Evolutionary conservation across 257 asterid genomes (phyloP), one percentile per base, ranked within the genome.

Genomic region (Thymus mandschuricus): DNA sequence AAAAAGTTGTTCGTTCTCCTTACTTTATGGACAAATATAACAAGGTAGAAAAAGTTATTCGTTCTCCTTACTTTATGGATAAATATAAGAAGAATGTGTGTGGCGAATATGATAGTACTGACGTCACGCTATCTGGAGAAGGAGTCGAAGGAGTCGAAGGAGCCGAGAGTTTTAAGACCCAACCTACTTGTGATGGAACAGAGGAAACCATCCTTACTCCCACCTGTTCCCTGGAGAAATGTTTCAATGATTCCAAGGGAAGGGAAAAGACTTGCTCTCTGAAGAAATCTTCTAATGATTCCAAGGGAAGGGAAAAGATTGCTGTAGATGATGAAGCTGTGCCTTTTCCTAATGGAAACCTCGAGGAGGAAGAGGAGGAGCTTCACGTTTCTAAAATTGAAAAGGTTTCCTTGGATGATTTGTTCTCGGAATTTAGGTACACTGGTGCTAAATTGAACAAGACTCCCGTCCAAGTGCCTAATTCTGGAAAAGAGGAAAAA

Each of bases 401-500:
- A 66, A 73, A 71, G 64, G 21, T 45, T 55, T 63, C 76, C 62
- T 8, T 80, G 9, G 81, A 84, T 71, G 81, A 69, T 60, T 41
- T 79, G 6, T 58, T 72, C 43, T 40, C 76, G 12, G 65, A 28
- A 71, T 79, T 76, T 68, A 21, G 33, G 29, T 79, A 68, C 60
- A 83, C 81, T n/a, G 82, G 75, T 61, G 78, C 70, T n/a, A 56
- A 41, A 69, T 66, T 73, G 58, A 40, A 30, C 45, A 59, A 15
- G n/a, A 70, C 10, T 46, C 41, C 68, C 61, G 52, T 35, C 40
- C 66, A 45, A 11, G 56, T 11, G 59, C 85, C 81, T 28, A 69
- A 81, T 82, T 78, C 30, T 38, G 72, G 63, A 31, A 48, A 64
- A 60, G 68, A 77, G 62, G 73, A 43, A 43, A 9, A 43, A 9